These are phyloP conservation scores for Paecilomyces variotii DNA, from an alignment of 2,329 filamentous ascomycete genomes.

Conservation along the genomic window DNA sequence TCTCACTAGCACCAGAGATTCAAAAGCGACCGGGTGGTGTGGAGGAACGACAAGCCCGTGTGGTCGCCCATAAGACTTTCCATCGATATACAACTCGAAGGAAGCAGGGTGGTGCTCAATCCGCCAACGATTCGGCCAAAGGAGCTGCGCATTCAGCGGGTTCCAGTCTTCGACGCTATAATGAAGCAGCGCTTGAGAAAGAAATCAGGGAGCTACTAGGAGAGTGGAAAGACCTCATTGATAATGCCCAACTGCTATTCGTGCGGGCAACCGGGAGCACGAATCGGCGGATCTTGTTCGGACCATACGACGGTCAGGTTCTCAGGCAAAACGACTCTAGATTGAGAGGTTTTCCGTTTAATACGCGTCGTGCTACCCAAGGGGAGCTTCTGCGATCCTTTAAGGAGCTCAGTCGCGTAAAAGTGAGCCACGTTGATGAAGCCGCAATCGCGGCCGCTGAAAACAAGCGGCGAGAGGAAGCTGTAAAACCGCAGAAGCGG, in stretches of 20 bases:
- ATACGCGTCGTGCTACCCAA: slow-evolving; percentile 82
- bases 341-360: slow-evolving; percentile 85
- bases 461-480: slow-evolving; percentile 36
- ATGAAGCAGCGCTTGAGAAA: slow-evolving; percentile 81
- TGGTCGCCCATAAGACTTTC: slow-evolving; percentile 94
- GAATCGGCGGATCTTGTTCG: slow-evolving; percentile 80
- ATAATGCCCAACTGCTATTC: slow-evolving; percentile 77
- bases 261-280: slow-evolving; percentile 80
- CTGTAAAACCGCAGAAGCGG: slow-evolving; percentile 23
- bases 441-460: slow-evolving; percentile 48
- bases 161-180: slow-evolving; percentile 81
- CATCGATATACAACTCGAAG: slow-evolving; percentile 92
- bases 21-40: slow-evolving; percentile 61
- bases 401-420: slow-evolving; percentile 84
- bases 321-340: slow-evolving; percentile 70
- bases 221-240: slow-evolving; percentile 81
- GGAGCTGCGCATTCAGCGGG: slow-evolving; percentile 91
- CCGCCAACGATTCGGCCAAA: slow-evolving; percentile 88
- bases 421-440: slow-evolving; percentile 71
- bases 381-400: slow-evolving; percentile 92
- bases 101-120: slow-evolving; percentile 94
- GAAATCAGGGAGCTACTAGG: slow-evolving; percentile 74
- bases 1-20: slow-evolving; percentile 74
- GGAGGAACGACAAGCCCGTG: slow-evolving; percentile 75
- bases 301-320: slow-evolving; percentile 83